Base-by-base conservation (phyloP, 768 basidiomycete species). In the Strobilomyces dryophilus region DNA sequence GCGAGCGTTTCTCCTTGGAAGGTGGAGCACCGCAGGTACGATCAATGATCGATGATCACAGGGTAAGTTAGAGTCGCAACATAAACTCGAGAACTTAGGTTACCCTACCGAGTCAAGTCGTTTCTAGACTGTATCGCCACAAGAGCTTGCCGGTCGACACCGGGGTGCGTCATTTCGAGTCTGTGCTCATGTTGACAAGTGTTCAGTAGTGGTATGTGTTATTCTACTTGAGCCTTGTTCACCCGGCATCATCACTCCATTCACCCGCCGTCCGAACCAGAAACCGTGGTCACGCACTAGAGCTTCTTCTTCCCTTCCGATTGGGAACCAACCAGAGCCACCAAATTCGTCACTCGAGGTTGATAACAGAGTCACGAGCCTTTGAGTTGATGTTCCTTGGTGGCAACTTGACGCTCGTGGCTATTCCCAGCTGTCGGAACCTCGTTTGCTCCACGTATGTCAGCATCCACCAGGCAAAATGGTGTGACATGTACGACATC, bases 381-480 rank as follows among this genome's bases (percentile, higher is more conserved):
- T 29, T 31, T 17, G 18, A 34, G 32, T 15, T 29, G 17, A 18
- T 32, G 37, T 18, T 45, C 46, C 60, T 44, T 61, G 46, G 48
- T 44, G 50, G 50, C 27, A 29, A 35, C 24, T 17, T 54, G 37
- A 47, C 35, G 35, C 50, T 49, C 15, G 46, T 24, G 57, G 15
- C 11, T 27, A 32, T 20, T 53, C 29, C 40, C 44, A 36, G 26
- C 15, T 21, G 14, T 43, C 37, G 17, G 31, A 31, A 45, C 35
- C 40, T 46, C 20, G 11, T 31, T 27, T 15, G 5, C 37, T 40
- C 37, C 55, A 51, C 32, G 11, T 8, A 45, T 18, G 26, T 40
- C 47, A 29, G 36, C 18, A 52, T 45, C 20, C 18, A 20, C 41
- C 14, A 37, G 27, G 34, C 52, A 43, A 36, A 29, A 31, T 6